These are phyloP conservation scores for Rhodotorula paludigena DNA, from an alignment of 768 basidiomycete genomes.

Conservation along the genomic window DNA sequence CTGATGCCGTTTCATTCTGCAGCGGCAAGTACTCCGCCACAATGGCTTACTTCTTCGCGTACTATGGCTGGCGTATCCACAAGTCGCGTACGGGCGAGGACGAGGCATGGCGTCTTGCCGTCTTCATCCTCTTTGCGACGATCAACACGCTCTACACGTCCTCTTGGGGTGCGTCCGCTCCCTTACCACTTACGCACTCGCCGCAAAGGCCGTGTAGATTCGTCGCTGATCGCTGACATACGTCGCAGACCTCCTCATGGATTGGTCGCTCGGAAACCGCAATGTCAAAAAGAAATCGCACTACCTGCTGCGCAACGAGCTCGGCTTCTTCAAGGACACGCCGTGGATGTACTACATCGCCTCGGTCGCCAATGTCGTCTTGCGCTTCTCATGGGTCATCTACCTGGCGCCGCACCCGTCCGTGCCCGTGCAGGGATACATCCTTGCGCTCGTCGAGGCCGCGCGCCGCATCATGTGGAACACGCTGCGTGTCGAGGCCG, in stretches of 20 bases:
- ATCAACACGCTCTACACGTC: constrained; percentile 66
- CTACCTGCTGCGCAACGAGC: constrained; percentile 64
- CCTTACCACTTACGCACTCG: no score
- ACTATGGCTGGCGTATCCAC: constrained; percentile 70
- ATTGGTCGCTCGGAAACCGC: constrained; percentile 74
- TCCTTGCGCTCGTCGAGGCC: constrained; percentile 68
- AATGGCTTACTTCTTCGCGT: constrained; percentile 50
- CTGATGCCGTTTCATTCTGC: neutral
- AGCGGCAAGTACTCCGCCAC: constrained; percentile 45
- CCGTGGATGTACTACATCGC: constrained; percentile 62
- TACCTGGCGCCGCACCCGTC: constrained; percentile 60
- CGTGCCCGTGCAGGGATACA: constrained; percentile 56
- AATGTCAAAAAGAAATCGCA: constrained; percentile 53
- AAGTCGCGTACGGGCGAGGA: constrained; percentile 46
- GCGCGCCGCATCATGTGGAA: constrained; percentile 85
- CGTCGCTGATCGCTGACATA: neutral
- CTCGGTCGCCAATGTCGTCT: constrained; percentile 65
- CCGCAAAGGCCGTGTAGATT: neutral
- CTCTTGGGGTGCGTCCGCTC: constrained; percentile 62
- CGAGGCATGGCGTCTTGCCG: constrained; percentile 53
- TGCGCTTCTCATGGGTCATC: constrained; percentile 77
- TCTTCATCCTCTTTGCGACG: constrained; percentile 64
- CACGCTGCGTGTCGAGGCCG: constrained; percentile 53
- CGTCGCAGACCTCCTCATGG: constrained; percentile 60
- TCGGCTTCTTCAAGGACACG: constrained; percentile 62